Percentiles rank a stretch among this genome's conserved stretches.
Conservation (phyloP, 352 stramenopile genomes). For the Pythium chondricola region DNA sequence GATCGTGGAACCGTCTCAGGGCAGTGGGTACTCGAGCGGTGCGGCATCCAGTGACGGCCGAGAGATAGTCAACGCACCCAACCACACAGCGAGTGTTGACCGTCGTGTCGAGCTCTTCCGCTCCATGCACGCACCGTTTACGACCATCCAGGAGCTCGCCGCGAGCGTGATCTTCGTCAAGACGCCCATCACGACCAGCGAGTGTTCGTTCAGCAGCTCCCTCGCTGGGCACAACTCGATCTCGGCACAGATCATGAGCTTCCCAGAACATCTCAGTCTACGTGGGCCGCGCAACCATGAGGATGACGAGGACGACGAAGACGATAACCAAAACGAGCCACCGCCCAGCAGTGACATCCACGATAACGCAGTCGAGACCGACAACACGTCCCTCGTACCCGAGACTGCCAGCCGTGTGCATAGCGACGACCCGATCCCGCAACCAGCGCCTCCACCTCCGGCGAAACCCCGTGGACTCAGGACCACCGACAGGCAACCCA, state of each 20-base stretch:
- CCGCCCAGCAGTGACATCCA: too few relatives aligned
- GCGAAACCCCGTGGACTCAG: not conserved
- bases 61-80: too few relatives aligned
- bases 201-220: constrained; percentile 60
- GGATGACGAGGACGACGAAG: constrained; percentile 19
- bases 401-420: not conserved
- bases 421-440: not conserved
- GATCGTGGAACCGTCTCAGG: constrained; percentile 49
- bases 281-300: constrained; percentile 18
- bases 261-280: constrained; percentile 64
- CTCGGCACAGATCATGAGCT: constrained; percentile 49
- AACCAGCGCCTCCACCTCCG: not conserved
- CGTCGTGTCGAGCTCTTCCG: constrained; percentile 55
- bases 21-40: constrained; percentile 48
- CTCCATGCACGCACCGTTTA: constrained; percentile 57
- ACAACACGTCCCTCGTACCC: not conserved
- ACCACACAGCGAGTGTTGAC: constrained; percentile 32
- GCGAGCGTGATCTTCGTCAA: constrained; percentile 83
- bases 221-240: constrained; percentile 47
- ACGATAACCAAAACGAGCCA: not conserved
- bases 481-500: too few relatives aligned
- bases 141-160: constrained; percentile 74
- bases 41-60: constrained; percentile 41
- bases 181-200: constrained; percentile 36
- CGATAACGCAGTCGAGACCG: too few relatives aligned